Evolutionary conservation across 306 rosid genomes (phyloP).

Genomic region (Citrullus colocynthis): DNA sequence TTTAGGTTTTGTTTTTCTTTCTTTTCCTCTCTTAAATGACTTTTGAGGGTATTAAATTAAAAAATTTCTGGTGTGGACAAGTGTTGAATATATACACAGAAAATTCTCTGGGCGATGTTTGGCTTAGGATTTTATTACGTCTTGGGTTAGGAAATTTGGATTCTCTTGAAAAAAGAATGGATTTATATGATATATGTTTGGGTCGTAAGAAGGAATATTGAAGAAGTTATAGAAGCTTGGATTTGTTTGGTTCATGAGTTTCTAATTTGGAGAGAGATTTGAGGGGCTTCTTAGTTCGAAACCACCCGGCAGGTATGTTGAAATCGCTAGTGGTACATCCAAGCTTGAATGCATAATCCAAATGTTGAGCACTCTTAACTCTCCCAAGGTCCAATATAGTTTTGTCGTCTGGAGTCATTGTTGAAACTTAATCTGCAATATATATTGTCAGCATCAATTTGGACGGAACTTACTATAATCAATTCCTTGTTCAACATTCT

Average conservation of each 20-base stretch:
- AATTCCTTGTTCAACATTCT: too few relatives aligned
- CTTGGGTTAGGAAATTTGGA: neutral
- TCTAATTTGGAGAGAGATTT: neutral
- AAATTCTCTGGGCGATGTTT: neutral
- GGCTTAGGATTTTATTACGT: neutral
- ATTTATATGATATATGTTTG: neutral
- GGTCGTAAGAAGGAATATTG: neutral
- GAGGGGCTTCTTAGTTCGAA: neutral
- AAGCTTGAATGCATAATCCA: neutral
- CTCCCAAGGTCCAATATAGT: too few relatives aligned
- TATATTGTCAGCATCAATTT: neutral
- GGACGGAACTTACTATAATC: neutral
- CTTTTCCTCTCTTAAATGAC: neutral
- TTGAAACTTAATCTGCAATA: neutral
- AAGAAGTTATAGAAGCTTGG: neutral
- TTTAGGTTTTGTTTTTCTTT: neutral
- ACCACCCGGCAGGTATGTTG: neutral
- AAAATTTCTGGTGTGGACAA: neutral
- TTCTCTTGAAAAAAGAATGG: neutral
- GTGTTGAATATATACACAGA: neutral
- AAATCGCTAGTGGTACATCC: too few relatives aligned
- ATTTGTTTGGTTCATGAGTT: neutral
- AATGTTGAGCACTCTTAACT: too few relatives aligned
- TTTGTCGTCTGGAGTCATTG: neutral
- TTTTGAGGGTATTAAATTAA: neutral